Conservation (phyloP, 2,329 filamentous ascomycete species). For the Cryphonectria carpinicola region DNA sequence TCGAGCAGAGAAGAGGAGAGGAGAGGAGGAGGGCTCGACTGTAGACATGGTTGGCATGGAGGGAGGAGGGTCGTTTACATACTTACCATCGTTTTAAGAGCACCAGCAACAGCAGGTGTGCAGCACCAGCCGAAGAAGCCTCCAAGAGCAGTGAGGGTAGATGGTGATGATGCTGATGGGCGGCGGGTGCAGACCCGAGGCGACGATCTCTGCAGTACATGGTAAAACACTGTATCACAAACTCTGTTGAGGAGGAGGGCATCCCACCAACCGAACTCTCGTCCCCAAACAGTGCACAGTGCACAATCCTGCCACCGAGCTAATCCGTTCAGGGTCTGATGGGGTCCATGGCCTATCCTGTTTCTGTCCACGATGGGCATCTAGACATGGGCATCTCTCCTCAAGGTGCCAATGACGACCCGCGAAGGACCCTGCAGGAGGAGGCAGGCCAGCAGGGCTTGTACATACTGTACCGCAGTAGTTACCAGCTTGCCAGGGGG, state of each 20-base stretch:
- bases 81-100: neutral
- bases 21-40: neutral
- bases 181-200: neutral
- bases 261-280: neutral
- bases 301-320: neutral
- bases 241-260: neutral
- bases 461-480: neutral
- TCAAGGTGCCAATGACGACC: neutral
- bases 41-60: neutral
- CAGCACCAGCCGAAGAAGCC: neutral
- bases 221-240: neutral
- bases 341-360: neutral
- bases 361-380: constrained; percentile 9
- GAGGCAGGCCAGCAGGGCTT: neutral
- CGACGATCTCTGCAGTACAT: neutral
- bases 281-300: neutral
- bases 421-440: constrained; percentile 10
- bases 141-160: neutral
- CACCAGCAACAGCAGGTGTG: neutral
- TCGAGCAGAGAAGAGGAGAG: neutral
- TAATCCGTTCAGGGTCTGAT: neutral
- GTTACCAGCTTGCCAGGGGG: neutral
- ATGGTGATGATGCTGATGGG: neutral
- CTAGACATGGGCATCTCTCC: constrained; percentile 10
- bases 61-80: neutral